Evolutionary conservation across 495 filamentous ascomycete genomes (phyloP).

Genomic region (Venustampulla echinocandica): DNA sequence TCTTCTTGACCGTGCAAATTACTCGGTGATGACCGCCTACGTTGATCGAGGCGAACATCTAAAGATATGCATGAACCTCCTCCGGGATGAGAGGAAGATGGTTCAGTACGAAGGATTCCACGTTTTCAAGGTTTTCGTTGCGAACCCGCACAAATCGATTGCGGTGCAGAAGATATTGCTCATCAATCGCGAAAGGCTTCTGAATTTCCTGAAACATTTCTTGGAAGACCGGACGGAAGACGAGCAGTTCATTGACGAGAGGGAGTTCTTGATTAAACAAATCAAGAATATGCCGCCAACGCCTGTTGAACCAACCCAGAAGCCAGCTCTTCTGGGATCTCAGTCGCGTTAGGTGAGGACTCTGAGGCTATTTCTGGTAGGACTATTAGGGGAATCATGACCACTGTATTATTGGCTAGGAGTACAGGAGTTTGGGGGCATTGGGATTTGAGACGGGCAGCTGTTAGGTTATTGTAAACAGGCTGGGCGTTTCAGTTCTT

Average conservation of each 20-base stretch:
- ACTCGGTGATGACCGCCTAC: constrained; percentile 95
- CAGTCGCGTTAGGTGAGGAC: constrained; percentile 14
- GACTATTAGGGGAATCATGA: background rate
- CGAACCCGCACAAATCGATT: constrained; percentile 90
- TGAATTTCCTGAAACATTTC: constrained; percentile 84
- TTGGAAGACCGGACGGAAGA: constrained; percentile 93
- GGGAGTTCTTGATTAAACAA: constrained; percentile 91
- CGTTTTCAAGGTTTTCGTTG: constrained; percentile 99
- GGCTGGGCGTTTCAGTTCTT: constrained; percentile 13
- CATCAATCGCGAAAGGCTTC: constrained; percentile 85
- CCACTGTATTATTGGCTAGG: constrained; percentile 13
- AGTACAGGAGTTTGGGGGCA: constrained; percentile 16
- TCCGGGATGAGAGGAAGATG: constrained; percentile 93
- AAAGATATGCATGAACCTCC: constrained; percentile 94
- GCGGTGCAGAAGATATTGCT: constrained; percentile 90
- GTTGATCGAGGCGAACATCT: constrained; percentile 91
- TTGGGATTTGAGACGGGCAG: constrained; percentile 14
- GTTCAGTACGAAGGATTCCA: constrained; percentile 99
- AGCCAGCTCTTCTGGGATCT: constrained; percentile 23
- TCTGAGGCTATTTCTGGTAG: background rate
- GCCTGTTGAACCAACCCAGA: constrained; percentile 45
- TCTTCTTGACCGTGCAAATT: constrained; percentile 88
- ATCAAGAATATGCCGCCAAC: constrained; percentile 70
- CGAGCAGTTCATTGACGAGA: constrained; percentile 97
- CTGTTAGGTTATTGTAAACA: constrained; percentile 15